Percentiles rank a stretch among this genome's conserved stretches.
Evolutionary conservation across 2,329 filamentous ascomycete genomes (phyloP).

Genomic region (Verticillium longisporum): DNA sequence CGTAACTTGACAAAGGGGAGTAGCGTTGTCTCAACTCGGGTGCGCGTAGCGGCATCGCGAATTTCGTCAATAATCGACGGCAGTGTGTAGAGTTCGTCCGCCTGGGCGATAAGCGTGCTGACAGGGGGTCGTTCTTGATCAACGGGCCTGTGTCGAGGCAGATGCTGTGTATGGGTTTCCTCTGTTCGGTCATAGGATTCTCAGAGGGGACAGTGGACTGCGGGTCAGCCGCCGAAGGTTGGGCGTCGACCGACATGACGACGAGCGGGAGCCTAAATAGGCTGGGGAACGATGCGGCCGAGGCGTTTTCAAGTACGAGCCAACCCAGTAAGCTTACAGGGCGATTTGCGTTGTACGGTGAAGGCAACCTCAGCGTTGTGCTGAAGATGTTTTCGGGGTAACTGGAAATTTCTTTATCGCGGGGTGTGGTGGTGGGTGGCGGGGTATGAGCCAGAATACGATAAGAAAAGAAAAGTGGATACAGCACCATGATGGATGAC

Average conservation of each 20-base stretch:
- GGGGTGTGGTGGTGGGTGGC: neutral
- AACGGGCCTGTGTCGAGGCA: slow-evolving; percentile 88
- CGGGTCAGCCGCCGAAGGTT: neutral
- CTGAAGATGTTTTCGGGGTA: neutral
- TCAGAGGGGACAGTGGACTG: neutral
- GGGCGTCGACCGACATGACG: neutral
- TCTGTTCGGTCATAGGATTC: neutral
- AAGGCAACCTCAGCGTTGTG: neutral
- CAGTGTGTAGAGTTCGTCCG: slow-evolving; percentile 73
- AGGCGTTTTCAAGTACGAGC: neutral
- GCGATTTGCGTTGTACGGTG: neutral
- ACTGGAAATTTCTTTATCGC: neutral
- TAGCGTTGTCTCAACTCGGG: slow-evolving; percentile 76
- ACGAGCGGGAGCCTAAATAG: neutral
- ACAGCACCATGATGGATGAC: neutral
- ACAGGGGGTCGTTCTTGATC: slow-evolving; percentile 88
- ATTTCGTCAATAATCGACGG: slow-evolving; percentile 85
- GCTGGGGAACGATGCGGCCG: too few relatives aligned
- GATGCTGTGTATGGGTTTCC: slow-evolving; percentile 72
- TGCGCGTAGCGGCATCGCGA: slow-evolving; percentile 72
- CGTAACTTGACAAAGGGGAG: slow-evolving; percentile 78
- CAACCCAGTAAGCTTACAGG: neutral
- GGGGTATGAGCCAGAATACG: neutral
- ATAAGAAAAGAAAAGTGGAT: neutral
- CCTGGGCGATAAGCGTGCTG: slow-evolving; percentile 71